phyloP scores from a whole-genome alignment of 2,329 filamentous ascomycete species.

The Diaporthe ilicicola region DNA sequence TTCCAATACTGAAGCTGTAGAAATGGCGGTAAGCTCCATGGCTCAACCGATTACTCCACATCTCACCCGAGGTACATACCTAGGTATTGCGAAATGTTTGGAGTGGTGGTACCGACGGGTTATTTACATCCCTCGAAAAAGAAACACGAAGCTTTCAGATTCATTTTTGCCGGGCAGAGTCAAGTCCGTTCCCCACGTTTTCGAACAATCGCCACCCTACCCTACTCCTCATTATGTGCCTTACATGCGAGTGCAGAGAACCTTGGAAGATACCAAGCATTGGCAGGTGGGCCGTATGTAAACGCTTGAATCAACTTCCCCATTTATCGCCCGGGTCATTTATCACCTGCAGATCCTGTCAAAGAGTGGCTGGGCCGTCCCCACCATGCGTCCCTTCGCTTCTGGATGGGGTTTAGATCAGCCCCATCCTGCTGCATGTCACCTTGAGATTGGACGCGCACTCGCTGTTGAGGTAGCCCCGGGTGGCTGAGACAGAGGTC shows the following conservation, averaged over 20 bases:
- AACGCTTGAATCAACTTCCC: neutral
- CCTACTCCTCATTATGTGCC: neutral
- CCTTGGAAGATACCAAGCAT: neutral
- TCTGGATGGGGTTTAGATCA: neutral
- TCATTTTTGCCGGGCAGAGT: neutral
- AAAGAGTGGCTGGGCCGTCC: neutral
- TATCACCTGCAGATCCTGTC: neutral
- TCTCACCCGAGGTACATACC: too few relatives aligned
- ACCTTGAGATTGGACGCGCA: neutral
- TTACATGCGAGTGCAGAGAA: neutral
- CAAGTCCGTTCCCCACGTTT: neutral
- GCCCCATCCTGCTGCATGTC: neutral
- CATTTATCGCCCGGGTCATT: neutral
- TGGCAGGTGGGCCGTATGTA: neutral
- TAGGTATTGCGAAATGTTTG: too few relatives aligned
- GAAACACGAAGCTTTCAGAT: too few relatives aligned
- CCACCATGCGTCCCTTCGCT: constrained; percentile 2
- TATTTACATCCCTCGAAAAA: too few relatives aligned
- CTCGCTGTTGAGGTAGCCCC: neutral
- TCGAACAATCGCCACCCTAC: neutral
- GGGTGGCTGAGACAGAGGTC: constrained; percentile 4
- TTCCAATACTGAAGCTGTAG: too few relatives aligned
- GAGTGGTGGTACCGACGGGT: too few relatives aligned
- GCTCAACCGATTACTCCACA: too few relatives aligned
- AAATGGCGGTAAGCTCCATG: too few relatives aligned